Conservation (phyloP, 805 yeast species). For the Priceomyces castillae region DNA sequence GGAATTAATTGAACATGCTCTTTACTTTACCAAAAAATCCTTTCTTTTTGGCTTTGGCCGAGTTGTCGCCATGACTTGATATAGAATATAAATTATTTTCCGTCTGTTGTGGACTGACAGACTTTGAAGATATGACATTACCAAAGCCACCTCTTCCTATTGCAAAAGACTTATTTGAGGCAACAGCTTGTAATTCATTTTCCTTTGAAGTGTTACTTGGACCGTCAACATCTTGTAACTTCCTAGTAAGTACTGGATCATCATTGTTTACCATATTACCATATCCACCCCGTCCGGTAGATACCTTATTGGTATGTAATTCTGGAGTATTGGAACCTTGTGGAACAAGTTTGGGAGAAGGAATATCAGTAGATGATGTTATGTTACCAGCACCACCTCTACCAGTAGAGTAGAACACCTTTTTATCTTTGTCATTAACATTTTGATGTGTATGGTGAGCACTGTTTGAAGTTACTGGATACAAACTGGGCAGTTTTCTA, state of each 20-base stretch:
- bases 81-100: conserved; percentile 30
- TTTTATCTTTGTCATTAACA: conserved; percentile 28
- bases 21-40: conserved; percentile 48
- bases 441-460: neutral
- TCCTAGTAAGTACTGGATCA: conserved; percentile 56
- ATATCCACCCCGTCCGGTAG: conserved; percentile 78
- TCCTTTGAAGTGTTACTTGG: conserved; percentile 17
- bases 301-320: conserved; percentile 51
- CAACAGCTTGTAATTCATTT: conserved; percentile 40
- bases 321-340: conserved; percentile 64
- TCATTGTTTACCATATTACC: conserved; percentile 70
- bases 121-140: conserved; percentile 44
- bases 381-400: conserved; percentile 81
- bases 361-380: conserved; percentile 38
- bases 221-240: conserved; percentile 64
- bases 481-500: conserved; percentile 5
- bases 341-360: conserved; percentile 54
- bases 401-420: conserved; percentile 59
- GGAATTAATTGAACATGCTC: conserved; percentile 29
- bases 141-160: conserved; percentile 71
- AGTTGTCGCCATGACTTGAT: conserved; percentile 31
- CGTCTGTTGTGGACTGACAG: conserved; percentile 9
- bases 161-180: conserved; percentile 45
- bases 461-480: conserved; percentile 6
- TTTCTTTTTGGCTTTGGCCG: conserved; percentile 19